Percentiles rank a stretch among this genome's conserved stretches.
Conservation (phyloP, 148 eudicot species). For the Beta vulgaris region DNA sequence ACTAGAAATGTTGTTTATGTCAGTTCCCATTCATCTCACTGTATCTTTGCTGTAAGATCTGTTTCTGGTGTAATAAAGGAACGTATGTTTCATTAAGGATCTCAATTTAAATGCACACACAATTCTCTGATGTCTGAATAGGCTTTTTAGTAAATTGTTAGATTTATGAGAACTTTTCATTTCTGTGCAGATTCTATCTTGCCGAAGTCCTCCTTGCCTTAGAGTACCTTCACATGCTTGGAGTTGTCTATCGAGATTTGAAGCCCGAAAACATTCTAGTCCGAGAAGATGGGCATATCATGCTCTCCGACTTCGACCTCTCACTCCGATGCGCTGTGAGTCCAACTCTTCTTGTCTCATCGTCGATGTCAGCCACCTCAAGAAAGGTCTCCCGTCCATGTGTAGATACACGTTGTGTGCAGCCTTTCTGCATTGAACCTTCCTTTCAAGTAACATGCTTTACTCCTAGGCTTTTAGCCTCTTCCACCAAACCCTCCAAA, state of each 20-base stretch:
- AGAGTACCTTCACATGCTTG: slow-evolving; percentile 93
- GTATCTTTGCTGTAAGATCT: background rate
- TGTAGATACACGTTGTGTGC: slow-evolving; percentile 65
- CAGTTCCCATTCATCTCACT: background rate
- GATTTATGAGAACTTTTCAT: background rate
- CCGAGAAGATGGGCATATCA: slow-evolving; percentile 91
- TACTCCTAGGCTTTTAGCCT: slow-evolving; percentile 52
- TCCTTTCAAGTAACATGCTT: slow-evolving; percentile 84
- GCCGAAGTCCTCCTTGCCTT: slow-evolving; percentile 92
- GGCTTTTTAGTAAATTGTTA: background rate
- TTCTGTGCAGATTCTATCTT: slow-evolving; percentile 63
- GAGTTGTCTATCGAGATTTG: slow-evolving; percentile 79
- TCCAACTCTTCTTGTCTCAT: slow-evolving; percentile 68
- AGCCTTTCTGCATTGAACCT: slow-evolving; percentile 77
- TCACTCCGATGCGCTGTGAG: slow-evolving; percentile 79
- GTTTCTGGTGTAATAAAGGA: background rate
- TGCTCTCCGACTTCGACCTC: slow-evolving; percentile 91
- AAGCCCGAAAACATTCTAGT: slow-evolving; percentile 90
- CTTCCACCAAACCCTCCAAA: slow-evolving; percentile 35
- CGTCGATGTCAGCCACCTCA: slow-evolving; percentile 50
- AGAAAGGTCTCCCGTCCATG: slow-evolving; percentile 55
- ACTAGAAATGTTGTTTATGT: background rate
- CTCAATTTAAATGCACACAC: background rate
- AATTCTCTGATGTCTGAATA: background rate
- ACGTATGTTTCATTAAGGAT: background rate